A percentile compares a stretch with the other conserved stretches of the same genome.
Conservation (phyloP, 202 grass and related monocot species). For the Eragrostis tef region DNA sequence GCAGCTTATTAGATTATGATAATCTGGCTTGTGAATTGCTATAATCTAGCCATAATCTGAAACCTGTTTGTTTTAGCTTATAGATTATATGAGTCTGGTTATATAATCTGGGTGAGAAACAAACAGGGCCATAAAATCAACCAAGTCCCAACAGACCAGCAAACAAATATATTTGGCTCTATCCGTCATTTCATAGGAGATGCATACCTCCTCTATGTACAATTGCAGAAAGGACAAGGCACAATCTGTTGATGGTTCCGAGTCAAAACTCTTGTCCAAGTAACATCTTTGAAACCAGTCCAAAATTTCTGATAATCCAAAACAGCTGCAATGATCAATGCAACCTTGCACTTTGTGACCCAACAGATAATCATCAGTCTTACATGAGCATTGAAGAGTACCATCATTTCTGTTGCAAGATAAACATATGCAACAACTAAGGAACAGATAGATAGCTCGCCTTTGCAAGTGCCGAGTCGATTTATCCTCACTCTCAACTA, state of each 20-base stretch:
- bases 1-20: too few species aligned
- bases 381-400: conserved; percentile 59
- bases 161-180: neutral
- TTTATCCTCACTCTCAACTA: conserved; percentile 48
- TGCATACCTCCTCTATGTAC: conserved; percentile 85
- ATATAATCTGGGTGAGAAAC: too few species aligned
- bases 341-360: conserved; percentile 48
- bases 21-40: too few species aligned
- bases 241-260: conserved; percentile 61
- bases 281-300: conserved; percentile 75
- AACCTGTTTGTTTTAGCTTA: too few species aligned
- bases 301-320: conserved; percentile 71
- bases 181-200: conserved; percentile 30
- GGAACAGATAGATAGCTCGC: conserved; percentile 67
- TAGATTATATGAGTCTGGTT: too few species aligned
- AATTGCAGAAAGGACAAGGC: conserved; percentile 78
- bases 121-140: too few species aligned
- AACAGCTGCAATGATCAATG: conserved; percentile 52
- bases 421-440: conserved; percentile 70
- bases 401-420: conserved; percentile 48
- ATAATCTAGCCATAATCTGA: too few species aligned
- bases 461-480: conserved; percentile 71
- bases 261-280: conserved; percentile 47
- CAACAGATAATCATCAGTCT: conserved; percentile 43
- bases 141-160: conserved; percentile 20